Percentiles rank a stretch among this genome's conserved stretches.
Conservation (phyloP, 495 filamentous ascomycete genomes). For the Hyaloscypha variabilis region DNA sequence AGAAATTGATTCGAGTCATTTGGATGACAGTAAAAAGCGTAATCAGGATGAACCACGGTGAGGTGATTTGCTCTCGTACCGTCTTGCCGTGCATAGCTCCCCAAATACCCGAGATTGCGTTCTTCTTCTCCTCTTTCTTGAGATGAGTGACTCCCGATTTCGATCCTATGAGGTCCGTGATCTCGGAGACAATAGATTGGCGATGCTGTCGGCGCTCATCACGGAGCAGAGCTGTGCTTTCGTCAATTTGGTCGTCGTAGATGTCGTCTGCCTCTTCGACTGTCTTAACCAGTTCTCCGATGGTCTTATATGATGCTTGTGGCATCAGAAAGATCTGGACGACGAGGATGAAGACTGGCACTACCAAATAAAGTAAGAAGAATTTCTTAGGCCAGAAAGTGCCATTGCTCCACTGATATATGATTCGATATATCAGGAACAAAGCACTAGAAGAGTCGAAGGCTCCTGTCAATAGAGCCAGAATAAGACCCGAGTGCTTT, state of each 20-base stretch:
- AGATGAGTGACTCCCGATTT: slow-evolving; percentile 58
- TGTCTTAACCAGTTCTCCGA: slow-evolving; percentile 77
- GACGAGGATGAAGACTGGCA: slow-evolving; percentile 70
- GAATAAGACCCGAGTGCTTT: slow-evolving; percentile 78
- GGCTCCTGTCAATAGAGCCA: slow-evolving; percentile 84
- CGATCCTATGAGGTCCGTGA: slow-evolving; percentile 70
- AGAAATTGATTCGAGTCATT: slow-evolving; percentile 97
- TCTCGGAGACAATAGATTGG: slow-evolving; percentile 70
- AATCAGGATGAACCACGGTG: slow-evolving; percentile 88
- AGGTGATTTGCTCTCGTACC: slow-evolving; percentile 72
- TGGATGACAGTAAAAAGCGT: slow-evolving; percentile 85
- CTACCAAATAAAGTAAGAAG: slow-evolving; percentile 75
- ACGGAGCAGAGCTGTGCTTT: slow-evolving; percentile 57
- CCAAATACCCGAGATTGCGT: slow-evolving; percentile 75
- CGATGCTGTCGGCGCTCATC: slow-evolving; percentile 66
- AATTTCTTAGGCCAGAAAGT: slow-evolving; percentile 67
- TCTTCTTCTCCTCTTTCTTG: slow-evolving; percentile 58
- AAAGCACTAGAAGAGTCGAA: slow-evolving; percentile 90
- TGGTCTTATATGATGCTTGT: slow-evolving; percentile 80
- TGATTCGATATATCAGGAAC: slow-evolving; percentile 81
- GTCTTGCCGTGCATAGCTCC: slow-evolving; percentile 81
- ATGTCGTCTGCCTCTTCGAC: slow-evolving; percentile 54
- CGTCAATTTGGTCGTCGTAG: slow-evolving; percentile 62
- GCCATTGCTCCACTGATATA: slow-evolving; percentile 65
- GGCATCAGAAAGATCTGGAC: slow-evolving; percentile 80